Conservation (phyloP, 176 grass and related monocot species). For the Musa schizocarpa region DNA sequence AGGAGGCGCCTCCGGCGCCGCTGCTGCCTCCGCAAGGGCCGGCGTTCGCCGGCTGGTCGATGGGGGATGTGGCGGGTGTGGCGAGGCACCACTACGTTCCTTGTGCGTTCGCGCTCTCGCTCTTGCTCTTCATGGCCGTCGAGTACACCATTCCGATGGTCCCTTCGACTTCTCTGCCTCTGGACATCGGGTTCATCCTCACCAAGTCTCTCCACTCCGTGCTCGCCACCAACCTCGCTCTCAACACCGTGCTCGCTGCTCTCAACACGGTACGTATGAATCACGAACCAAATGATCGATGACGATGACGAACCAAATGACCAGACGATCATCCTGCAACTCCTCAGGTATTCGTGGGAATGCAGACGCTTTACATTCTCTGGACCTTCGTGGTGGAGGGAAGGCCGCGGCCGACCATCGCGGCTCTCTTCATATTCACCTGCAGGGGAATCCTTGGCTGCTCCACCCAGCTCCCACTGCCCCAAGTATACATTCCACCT, state of each 20-base stretch:
- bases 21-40: background rate
- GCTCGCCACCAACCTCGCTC: conserved; percentile 34
- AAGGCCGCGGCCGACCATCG: conserved; percentile 57
- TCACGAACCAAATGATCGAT: too few species aligned
- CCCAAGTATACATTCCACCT: conserved; percentile 11
- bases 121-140: conserved; percentile 84
- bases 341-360: conserved; percentile 72
- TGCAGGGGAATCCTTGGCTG: conserved; percentile 69
- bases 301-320: too few species aligned
- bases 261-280: conserved; percentile 65
- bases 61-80: conserved; percentile 4
- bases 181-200: conserved; percentile 63
- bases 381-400: conserved; percentile 72
- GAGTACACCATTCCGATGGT: conserved; percentile 96
- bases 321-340: background rate
- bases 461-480: conserved; percentile 78
- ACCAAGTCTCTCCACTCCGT: conserved; percentile 42
- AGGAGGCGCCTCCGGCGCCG: background rate
- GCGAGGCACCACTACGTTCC: conserved; percentile 40
- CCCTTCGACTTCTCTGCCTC: conserved; percentile 34
- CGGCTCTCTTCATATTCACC: conserved; percentile 87
- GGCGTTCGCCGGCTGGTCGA: conserved; percentile 12
- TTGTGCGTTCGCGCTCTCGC: conserved; percentile 35
- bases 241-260: conserved; percentile 79
- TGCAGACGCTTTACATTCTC: conserved; percentile 79